Base-by-base conservation (phyloP, 2,329 filamentous ascomycete species). In the Chaetomiaceae sp. region DNA sequence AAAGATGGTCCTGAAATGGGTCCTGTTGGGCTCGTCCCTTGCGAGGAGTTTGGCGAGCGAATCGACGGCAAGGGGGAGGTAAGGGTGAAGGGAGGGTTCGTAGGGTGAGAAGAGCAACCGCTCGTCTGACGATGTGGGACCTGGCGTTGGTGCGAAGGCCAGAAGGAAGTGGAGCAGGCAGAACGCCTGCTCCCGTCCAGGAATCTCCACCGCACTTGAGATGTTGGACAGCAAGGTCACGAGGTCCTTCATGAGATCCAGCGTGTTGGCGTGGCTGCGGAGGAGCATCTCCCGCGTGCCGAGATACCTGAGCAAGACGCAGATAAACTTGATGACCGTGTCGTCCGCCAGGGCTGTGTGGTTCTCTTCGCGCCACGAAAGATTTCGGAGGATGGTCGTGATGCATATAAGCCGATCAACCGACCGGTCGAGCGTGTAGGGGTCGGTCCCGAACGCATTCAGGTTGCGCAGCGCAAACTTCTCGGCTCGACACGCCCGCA, bases 231-330 rank as follows among this genome's bases (percentile, higher is more conserved):
- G 75, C 58, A 95, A 83, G 14, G 89, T 85, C 51, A 97, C 82
- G 25, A 90, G 75, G 66, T 99, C 93, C 70, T 99, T 99, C 88
- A 96, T 95, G 62, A 97, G 92, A 68, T 99, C 93, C 58, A 96
- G 74, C 0, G 87, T 93, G 68, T 96, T 96, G 63, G 80, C 76
- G 58, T 93, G 80, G 3, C 84, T 89, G 34, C 89, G 83, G 37
- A 97, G 72, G 25, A 97, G 78, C 77, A 92, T 88, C 60, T 89
- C 89, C 13, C 90, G 85, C 4, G 91, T 96, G 25, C 92, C 93
- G 13, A 97, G 76, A 58, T 93, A 88, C 53, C 90, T 79, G 56
- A 97, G 90, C 4, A 91, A 81, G 40, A 84, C 84, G 51, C 89
- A 89, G 8, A 96, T 72, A 62, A 96, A 89, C 60, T 87, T 89